Conservation (phyloP, 805 yeast genomes). For the Scheffersomyces coipomensis region DNA sequence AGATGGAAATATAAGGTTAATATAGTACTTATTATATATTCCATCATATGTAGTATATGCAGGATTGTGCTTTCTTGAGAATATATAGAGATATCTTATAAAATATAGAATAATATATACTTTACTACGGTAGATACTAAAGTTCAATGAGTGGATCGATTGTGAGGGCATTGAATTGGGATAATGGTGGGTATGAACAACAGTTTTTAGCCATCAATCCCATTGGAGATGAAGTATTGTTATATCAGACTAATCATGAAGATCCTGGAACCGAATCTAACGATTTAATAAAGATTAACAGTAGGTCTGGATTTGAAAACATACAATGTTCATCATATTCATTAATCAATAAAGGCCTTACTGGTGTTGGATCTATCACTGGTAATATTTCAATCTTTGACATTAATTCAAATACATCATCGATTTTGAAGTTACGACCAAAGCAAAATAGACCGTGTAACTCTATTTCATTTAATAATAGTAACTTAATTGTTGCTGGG, state of each 20-base stretch:
- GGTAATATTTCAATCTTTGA: slow-evolving; percentile 68
- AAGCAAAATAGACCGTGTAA: slow-evolving; percentile 75
- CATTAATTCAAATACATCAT: slow-evolving; percentile 38
- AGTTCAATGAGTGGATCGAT: slow-evolving; percentile 61
- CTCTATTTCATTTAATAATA: slow-evolving; percentile 63
- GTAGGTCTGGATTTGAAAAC: slow-evolving; percentile 62
- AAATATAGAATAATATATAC: no score
- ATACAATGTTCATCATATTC: slow-evolving; percentile 71
- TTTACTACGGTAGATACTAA: no score
- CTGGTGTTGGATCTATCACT: slow-evolving; percentile 72
- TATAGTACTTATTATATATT: no score
- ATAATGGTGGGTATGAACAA: slow-evolving; percentile 51
- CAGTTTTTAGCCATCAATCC: slow-evolving; percentile 70
- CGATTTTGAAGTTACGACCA: slow-evolving; percentile 48
- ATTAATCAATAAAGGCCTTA: slow-evolving; percentile 50
- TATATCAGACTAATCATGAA: slow-evolving; percentile 52
- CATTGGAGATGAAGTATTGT: slow-evolving; percentile 73
- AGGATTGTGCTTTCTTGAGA: no score
- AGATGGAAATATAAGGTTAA: no score
- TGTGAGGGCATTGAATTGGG: slow-evolving; percentile 61
- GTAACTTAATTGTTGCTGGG: slow-evolving; percentile 71
- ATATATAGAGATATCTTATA: no score
- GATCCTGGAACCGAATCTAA: slow-evolving; percentile 50
- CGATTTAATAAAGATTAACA: slow-evolving; percentile 49
- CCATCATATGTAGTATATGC: no score